Base-by-base conservation (phyloP, 2,329 filamentous ascomycete genomes). In the Pyrenophora tritici-repentis region DNA sequence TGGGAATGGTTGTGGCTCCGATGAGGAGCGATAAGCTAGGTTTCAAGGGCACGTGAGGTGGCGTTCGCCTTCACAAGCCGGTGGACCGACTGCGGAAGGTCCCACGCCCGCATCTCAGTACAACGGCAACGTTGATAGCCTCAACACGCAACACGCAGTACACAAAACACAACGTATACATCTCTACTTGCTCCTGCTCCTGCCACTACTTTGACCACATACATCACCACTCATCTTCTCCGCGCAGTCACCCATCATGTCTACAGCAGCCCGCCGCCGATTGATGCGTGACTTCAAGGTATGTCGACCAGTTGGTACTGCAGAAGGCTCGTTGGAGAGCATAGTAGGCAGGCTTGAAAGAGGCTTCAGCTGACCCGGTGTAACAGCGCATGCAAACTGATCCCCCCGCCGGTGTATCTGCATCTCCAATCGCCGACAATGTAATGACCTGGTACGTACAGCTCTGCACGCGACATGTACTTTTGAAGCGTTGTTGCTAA, bases 211-310 rank as follows among this genome's bases (percentile, higher is more conserved):
- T n/a, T 13, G 12, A 12, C 9, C 8, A 36, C 13, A 7, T 17
- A 5, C 18, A n/a, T 33, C 35, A 34, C 8, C 29, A 10, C 26
- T 12, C 37, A 29, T 33, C 22, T 42, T n/a, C 22, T 31, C 3
- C 16, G 14, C 26, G 13, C 14, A 29, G 9, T 29, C 26, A 29
- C 8, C 9, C 35, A 45, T 33, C 37, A 91, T 90, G 93, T 97
- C 93, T 68, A 97, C 94, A 59, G 89, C 93, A 64, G 94, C 94
- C 64, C 89, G 94, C 73, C 90, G 94, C 73, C 91, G 94, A 73
- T 82, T 99, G 75, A 97, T 99, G 94, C 90, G 94, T 75, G 94
- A 97, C 81, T 97, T 97, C 85, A 97, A 97, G 89, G 91, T 95
- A 75, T 54, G 84, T 72, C 61, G 63, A 65, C 53, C 35, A 33